Evolutionary conservation across 768 basidiomycete species (phyloP).

Genomic region (Calocera cornea): DNA sequence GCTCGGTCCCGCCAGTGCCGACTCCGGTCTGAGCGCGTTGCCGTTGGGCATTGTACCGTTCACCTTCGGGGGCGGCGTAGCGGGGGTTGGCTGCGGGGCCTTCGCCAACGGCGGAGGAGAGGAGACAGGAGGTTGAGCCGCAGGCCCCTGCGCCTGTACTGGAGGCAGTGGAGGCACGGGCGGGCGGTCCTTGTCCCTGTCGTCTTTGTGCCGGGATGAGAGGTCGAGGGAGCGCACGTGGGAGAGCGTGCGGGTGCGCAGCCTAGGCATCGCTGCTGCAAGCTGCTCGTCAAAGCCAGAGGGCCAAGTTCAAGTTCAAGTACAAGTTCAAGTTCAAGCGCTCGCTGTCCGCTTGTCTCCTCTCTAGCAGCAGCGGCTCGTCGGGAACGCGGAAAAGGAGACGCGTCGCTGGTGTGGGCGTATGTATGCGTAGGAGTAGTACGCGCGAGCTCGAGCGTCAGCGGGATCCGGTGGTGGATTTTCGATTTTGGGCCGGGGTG

Average conservation of each 20-base stretch:
- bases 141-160: not conserved
- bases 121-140: not conserved
- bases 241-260: not conserved
- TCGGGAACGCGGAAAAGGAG: no score
- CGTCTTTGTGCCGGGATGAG: not conserved
- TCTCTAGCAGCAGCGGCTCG: no score
- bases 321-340: no score
- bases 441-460: no score
- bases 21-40: not conserved
- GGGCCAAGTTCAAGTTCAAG: no score
- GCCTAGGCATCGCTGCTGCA: not conserved
- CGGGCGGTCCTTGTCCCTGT: not conserved
- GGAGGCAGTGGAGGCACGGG: not conserved
- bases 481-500: no score
- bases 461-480: no score
- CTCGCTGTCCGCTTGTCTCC: no score
- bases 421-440: no score
- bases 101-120: not conserved
- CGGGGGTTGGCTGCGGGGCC: not conserved
- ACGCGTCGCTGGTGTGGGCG: no score
- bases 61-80: no score
- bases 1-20: not conserved
- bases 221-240: slow-evolving; percentile 3
- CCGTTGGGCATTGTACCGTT: not conserved
- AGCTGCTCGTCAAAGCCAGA: no score